phyloP scores from a whole-genome alignment of 1,284 basidiomycete species.

The Exobasidium cylindrosporum region DNA sequence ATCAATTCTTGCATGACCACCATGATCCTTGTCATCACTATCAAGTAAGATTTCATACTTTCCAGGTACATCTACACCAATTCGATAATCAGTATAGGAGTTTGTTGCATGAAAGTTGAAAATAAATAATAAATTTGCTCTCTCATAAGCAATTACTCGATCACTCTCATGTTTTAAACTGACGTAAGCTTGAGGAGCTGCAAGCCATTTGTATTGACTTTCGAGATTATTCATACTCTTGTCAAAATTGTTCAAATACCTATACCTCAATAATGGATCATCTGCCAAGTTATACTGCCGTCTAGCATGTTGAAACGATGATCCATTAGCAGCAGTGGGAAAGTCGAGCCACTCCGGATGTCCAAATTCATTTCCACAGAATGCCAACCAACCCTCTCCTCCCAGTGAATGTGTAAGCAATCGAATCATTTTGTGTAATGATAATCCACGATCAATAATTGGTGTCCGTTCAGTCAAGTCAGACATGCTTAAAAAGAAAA shows the following conservation, averaged over 20 bases:
- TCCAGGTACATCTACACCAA: constrained; percentile 82
- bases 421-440: constrained; percentile 95
- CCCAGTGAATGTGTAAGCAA: constrained; percentile 86
- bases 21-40: constrained; percentile 74
- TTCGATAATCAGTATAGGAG: constrained; percentile 87
- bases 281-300: constrained; percentile 81
- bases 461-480: constrained; percentile 81
- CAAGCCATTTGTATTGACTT: constrained; percentile 76
- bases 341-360: constrained; percentile 99
- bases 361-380: constrained; percentile 96
- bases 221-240: constrained; percentile 86
- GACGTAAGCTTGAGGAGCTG: constrained; percentile 66
- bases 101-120: constrained; percentile 92
- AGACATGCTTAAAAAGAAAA: constrained; percentile 69
- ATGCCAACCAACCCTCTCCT: constrained; percentile 95
- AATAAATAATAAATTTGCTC: constrained; percentile 84
- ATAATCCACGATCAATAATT: constrained; percentile 80
- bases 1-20: constrained; percentile 80
- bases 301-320: constrained; percentile 84
- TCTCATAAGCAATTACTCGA: constrained; percentile 79
- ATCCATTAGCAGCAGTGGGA: constrained; percentile 69
- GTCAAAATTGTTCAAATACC: constrained; percentile 89
- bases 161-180: constrained; percentile 81
- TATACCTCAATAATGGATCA: constrained; percentile 78
- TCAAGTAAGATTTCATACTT: constrained; percentile 78